phyloP scores from a whole-genome alignment of 2,329 filamentous ascomycete genomes.

The Ophiostoma sp. region DNA sequence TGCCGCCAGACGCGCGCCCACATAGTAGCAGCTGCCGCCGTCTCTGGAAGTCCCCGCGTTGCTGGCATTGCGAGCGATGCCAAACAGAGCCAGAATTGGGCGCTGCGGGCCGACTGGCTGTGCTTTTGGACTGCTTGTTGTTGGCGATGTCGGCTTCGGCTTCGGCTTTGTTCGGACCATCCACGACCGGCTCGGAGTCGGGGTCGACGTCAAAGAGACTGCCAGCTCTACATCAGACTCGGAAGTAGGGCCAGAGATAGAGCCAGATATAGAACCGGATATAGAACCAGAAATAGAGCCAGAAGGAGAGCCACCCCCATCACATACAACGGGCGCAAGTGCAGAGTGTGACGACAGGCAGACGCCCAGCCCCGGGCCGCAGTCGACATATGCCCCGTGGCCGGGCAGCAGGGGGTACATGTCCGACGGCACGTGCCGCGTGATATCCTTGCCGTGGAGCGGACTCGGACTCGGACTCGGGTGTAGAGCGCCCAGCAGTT shows the following conservation, averaged over 20 bases:
- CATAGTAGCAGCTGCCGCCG: background rate
- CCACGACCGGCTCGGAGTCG: background rate
- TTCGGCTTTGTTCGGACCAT: background rate
- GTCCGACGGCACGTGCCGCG: conserved; percentile 30
- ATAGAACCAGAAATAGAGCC: background rate
- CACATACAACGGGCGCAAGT: conserved; percentile 9
- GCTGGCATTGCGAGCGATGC: background rate
- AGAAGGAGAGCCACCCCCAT: background rate
- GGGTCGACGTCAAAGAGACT: background rate
- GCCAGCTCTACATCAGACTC: too few relatives aligned
- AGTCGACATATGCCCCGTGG: conserved; percentile 30
- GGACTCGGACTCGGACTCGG: background rate
- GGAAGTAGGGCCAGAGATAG: background rate
- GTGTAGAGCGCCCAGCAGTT: background rate
- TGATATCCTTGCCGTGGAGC: conserved; percentile 22
- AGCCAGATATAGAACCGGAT: background rate
- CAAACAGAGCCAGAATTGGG: background rate
- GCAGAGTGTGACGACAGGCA: conserved; percentile 17
- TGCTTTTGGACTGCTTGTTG: background rate
- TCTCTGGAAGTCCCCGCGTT: background rate
- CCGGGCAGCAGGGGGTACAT: conserved; percentile 33
- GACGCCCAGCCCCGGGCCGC: conserved; percentile 14
- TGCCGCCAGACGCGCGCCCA: conserved; percentile 4
- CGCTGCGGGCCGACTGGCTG: background rate
- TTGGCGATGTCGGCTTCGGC: background rate